Percentiles rank a stretch among this genome's conserved stretches.
Conservation (phyloP, 83 land plant genomes). For the Diphasiastrum complanatum region DNA sequence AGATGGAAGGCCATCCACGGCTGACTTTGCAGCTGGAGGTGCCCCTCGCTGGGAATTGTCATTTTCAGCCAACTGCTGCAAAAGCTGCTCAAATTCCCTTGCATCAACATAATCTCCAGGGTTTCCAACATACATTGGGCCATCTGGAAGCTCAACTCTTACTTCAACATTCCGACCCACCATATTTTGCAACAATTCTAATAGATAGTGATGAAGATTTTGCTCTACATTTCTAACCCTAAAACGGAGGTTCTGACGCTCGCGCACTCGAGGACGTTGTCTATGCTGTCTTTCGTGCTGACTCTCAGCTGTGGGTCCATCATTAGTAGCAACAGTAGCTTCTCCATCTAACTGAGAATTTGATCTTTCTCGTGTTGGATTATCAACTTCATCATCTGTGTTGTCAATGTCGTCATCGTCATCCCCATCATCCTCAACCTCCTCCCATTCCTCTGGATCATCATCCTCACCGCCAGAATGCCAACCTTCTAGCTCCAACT, state of each 20-base stretch:
- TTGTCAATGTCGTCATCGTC: too few relatives aligned
- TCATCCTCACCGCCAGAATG: not conserved
- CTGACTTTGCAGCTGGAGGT: slow-evolving; percentile 49
- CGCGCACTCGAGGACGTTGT: not conserved
- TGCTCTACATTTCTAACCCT: not conserved
- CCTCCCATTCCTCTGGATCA: not conserved
- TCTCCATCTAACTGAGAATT: too few relatives aligned
- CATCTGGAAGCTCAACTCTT: slow-evolving; percentile 30
- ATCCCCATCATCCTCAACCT: slow-evolving; percentile 7
- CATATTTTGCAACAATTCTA: slow-evolving; percentile 30
- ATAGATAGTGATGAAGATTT: not conserved
- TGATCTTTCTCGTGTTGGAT: too few relatives aligned
- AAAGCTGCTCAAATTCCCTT: slow-evolving; percentile 38
- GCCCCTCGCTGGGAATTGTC: slow-evolving; percentile 39
- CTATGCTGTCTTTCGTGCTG: too few relatives aligned
- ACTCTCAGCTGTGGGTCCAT: too few relatives aligned
- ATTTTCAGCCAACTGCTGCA: slow-evolving; percentile 48
- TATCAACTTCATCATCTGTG: too few relatives aligned
- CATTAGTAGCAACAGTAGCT: too few relatives aligned
- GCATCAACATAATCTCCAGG: slow-evolving; percentile 52
- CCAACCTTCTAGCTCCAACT: slow-evolving; percentile 5
- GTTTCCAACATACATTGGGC: slow-evolving; percentile 37
- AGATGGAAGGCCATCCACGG: slow-evolving; percentile 22
- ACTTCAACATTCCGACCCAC: slow-evolving; percentile 33
- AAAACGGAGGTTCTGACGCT: not conserved